phyloP scores from a whole-genome alignment of 2,329 filamentous ascomycete species.

The Ceratocystis colombiana region DNA sequence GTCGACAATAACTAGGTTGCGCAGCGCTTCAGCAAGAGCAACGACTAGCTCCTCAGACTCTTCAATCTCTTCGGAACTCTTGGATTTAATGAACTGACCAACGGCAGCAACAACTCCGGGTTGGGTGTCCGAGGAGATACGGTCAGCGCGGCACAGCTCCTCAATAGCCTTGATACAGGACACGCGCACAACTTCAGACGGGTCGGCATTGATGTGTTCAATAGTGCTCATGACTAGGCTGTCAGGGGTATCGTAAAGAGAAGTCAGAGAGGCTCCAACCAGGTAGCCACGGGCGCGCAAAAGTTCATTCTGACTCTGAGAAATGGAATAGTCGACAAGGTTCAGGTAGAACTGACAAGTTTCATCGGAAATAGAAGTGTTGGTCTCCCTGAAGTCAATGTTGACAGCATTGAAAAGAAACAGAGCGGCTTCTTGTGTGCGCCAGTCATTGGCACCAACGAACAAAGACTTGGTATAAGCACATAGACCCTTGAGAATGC shows the following conservation, averaged over 20 bases:
- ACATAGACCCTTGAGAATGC: conserved; percentile 68
- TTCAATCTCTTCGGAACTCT: conserved; percentile 71
- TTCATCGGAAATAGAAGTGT: conserved; percentile 70
- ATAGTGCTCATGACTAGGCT: conserved; percentile 63
- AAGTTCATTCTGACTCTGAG: conserved; percentile 58
- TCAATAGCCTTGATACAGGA: conserved; percentile 83
- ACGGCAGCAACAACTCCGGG: conserved; percentile 50
- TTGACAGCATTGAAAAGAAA: conserved; percentile 65
- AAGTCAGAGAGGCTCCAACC: conserved; percentile 68
- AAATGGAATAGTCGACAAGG: conserved; percentile 68
- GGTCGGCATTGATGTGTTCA: conserved; percentile 62
- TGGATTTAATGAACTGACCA: conserved; percentile 63
- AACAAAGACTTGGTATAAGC: conserved; percentile 68
- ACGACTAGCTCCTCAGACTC: conserved; percentile 89
- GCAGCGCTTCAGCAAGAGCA: conserved; percentile 75
- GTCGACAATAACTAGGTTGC: conserved; percentile 72
- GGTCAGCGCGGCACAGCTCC: conserved; percentile 46
- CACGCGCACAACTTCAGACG: conserved; percentile 82
- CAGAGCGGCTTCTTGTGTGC: conserved; percentile 65
- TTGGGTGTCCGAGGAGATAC: conserved; percentile 49
- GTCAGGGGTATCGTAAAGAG: conserved; percentile 54
- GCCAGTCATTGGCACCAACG: conserved; percentile 46
- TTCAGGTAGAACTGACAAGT: conserved; percentile 67
- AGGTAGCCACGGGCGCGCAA: conserved; percentile 80
- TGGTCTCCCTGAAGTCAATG: conserved; percentile 43